Evolutionary conservation across 2,329 filamentous ascomycete genomes (phyloP).

Genomic region (Talaromyces sp.): DNA sequence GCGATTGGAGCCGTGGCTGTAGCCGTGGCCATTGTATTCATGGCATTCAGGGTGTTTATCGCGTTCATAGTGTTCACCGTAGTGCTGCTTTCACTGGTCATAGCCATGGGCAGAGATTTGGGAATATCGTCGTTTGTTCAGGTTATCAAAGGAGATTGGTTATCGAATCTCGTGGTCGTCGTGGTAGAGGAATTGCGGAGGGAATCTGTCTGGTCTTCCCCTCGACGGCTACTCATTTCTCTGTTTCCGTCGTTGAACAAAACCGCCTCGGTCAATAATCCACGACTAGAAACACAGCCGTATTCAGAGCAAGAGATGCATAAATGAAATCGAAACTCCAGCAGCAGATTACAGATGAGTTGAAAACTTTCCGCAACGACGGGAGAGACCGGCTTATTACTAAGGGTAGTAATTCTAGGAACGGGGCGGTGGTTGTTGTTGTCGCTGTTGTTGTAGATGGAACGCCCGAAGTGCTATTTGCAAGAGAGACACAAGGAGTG

Average conservation of each 20-base stretch:
- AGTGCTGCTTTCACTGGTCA: constrained; percentile 40
- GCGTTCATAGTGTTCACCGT: constrained; percentile 25
- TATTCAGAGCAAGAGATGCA: constrained; percentile 22
- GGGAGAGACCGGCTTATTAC: not conserved
- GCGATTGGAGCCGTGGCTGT: constrained; percentile 40
- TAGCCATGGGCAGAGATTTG: constrained; percentile 33
- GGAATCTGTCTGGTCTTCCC: constrained; percentile 41
- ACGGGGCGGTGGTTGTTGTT: not conserved
- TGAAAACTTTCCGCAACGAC: not conserved
- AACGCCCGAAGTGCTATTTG: not conserved
- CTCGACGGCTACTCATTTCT: constrained; percentile 45
- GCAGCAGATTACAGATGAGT: not conserved
- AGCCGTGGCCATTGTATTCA: constrained; percentile 30
- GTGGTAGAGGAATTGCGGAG: constrained; percentile 38
- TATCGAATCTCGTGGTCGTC: constrained; percentile 15
- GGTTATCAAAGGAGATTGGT: constrained; percentile 4
- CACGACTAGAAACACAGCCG: constrained; percentile 12
- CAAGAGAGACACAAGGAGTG: not conserved
- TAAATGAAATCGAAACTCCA: not conserved
- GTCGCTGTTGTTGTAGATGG: not conserved
- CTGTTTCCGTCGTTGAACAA: constrained; percentile 29
- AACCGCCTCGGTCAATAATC: constrained; percentile 11
- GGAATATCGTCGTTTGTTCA: constrained; percentile 27
- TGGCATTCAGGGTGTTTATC: constrained; percentile 29
- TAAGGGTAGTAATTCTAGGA: not conserved